Conservation (phyloP, 2,329 filamentous ascomycete species). For the Epichloe baconii region DNA sequence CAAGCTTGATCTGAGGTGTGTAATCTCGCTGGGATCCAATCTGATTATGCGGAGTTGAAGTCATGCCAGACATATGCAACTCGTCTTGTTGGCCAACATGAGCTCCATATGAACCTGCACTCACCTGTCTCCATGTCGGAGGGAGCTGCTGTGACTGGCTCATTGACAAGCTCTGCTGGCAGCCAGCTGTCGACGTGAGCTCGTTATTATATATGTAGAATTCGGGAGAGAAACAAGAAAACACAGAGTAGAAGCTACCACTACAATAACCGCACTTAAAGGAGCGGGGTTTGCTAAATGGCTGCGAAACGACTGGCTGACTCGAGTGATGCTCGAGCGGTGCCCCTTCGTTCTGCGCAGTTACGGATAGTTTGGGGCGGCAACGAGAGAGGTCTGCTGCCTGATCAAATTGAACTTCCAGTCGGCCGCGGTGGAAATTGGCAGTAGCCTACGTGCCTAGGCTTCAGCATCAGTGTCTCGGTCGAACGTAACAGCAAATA, state of each 20-base stretch:
- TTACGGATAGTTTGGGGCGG: background rate
- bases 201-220: background rate
- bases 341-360: background rate
- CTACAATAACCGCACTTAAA: too few species aligned
- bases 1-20: conserved; percentile 38
- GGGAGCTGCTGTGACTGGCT: conserved; percentile 28
- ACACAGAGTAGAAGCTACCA: background rate
- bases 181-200: background rate
- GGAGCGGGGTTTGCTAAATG: background rate
- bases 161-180: conserved; percentile 14
- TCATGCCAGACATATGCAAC: conserved; percentile 39
- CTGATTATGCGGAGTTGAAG: conserved; percentile 21
- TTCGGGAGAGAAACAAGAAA: background rate
- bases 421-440: too few species aligned
- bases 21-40: conserved; percentile 34
- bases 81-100: conserved; percentile 31
- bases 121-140: conserved; percentile 15
- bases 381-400: too few species aligned
- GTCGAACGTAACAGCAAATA: too few species aligned
- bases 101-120: conserved; percentile 11
- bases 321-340: too few species aligned
- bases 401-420: too few species aligned
- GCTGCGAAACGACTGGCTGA: too few species aligned
- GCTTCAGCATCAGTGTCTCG: background rate
- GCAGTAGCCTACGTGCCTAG: background rate